Conservation (phyloP, 192 early-diverging fungal species). For the Phycomyces nitens region DNA sequence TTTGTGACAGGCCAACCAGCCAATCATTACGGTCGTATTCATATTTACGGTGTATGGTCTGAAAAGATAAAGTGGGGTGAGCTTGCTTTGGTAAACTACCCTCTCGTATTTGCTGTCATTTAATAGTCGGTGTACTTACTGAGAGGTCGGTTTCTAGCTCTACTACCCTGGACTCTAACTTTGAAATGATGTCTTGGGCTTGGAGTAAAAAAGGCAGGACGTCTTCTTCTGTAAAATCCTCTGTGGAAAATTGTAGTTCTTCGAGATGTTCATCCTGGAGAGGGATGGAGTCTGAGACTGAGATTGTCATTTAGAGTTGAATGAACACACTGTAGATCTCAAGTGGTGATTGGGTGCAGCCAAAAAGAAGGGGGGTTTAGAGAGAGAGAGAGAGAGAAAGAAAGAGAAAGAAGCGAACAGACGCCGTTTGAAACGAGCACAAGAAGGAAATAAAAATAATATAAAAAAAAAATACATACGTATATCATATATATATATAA, state of each 20-base stretch:
- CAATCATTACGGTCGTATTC: constrained; percentile 45
- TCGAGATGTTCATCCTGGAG: constrained; percentile 21
- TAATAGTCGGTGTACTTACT: too few relatives aligned
- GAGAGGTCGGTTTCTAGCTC: constrained; percentile 42
- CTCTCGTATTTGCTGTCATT: too few relatives aligned
- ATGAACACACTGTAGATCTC: background rate
- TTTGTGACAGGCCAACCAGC: constrained; percentile 44
- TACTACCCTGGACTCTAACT: constrained; percentile 42
- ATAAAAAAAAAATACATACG: too few relatives aligned
- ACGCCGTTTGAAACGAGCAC: too few relatives aligned
- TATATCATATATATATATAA: too few relatives aligned
- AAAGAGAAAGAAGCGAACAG: background rate
- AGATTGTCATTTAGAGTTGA: too few relatives aligned
- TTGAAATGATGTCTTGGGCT: constrained; percentile 42
- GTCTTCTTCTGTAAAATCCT: constrained; percentile 32
- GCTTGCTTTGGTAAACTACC: background rate
- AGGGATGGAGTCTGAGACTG: constrained; percentile 10
- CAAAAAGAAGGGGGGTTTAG: background rate
- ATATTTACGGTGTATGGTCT: constrained; percentile 44
- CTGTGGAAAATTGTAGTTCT: background rate
- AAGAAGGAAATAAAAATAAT: too few relatives aligned
- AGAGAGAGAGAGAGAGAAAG: background rate
- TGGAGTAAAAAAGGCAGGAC: constrained; percentile 43
- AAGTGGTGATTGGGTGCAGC: background rate
- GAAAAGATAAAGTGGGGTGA: constrained; percentile 11